Conservation (phyloP, 164 flowering plant species). For the Houttuynia cordata region DNA sequence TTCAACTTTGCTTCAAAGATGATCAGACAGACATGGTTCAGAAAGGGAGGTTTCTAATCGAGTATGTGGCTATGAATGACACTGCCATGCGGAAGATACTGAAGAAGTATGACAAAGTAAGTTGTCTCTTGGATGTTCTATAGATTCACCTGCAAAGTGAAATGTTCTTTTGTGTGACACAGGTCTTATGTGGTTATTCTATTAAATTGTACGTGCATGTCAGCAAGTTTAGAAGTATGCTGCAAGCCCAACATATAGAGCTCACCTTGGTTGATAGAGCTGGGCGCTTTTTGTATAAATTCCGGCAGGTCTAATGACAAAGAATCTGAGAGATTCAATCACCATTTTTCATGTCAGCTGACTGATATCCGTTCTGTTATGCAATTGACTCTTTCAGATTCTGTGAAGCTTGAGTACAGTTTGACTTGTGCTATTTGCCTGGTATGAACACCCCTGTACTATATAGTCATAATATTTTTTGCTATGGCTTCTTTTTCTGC, state of each 20-base stretch:
- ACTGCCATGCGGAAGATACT: conserved; percentile 77
- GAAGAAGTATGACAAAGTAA: conserved; percentile 90
- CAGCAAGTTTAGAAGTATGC: conserved; percentile 46
- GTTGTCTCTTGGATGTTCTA: not conserved
- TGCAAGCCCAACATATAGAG: conserved; percentile 64
- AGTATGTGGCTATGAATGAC: conserved; percentile 78
- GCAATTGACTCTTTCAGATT: conserved; percentile 46
- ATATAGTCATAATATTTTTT: not conserved
- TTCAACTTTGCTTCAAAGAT: conserved; percentile 41
- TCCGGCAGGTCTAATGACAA: conserved; percentile 23
- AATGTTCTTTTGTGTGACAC: not conserved
- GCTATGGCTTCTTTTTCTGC: not conserved
- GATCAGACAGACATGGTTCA: conserved; percentile 33
- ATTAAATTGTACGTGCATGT: conserved; percentile 56
- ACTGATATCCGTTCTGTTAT: conserved; percentile 27
- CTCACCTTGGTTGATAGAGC: conserved; percentile 88
- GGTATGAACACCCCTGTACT: conserved; percentile 27
- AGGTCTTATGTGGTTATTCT: not conserved
- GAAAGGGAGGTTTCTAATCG: conserved; percentile 52
- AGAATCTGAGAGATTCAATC: conserved; percentile 13
- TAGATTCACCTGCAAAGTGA: not conserved
- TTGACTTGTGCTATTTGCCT: conserved; percentile 81
- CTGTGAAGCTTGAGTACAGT: conserved; percentile 49
- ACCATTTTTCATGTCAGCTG: conserved; percentile 42
- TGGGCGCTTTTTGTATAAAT: conserved; percentile 73